Percentiles rank a stretch among this genome's conserved stretches.
Conservation (phyloP, 2,329 filamentous ascomycete species). For the Scedosporium minutisporum region DNA sequence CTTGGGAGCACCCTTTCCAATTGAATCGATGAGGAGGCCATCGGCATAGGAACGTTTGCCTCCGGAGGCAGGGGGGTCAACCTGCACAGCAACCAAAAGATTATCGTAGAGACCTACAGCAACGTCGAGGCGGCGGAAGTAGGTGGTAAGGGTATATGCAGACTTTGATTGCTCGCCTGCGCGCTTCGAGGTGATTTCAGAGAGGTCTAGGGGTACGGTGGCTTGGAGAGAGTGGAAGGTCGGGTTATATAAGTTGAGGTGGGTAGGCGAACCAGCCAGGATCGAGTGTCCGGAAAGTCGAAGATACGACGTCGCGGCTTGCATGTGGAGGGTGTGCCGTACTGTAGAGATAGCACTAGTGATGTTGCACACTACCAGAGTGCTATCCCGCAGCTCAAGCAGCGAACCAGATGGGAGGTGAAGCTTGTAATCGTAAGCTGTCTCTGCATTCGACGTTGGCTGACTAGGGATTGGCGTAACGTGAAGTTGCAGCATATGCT, state of each 20-base stretch:
- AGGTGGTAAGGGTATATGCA: constrained; percentile 41
- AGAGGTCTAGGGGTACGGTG: constrained; percentile 33
- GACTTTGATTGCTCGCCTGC: constrained; percentile 20
- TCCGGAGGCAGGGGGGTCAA: constrained; percentile 51
- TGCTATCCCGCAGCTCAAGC: constrained; percentile 45
- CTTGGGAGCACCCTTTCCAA: constrained; percentile 51
- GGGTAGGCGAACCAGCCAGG: constrained; percentile 47
- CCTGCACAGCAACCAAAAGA: constrained; percentile 57
- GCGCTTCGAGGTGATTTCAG: constrained; percentile 19
- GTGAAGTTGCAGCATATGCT: constrained; percentile 29
- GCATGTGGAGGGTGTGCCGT: constrained; percentile 41
- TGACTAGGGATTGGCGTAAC: constrained; percentile 25
- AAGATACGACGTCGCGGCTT: constrained; percentile 50
- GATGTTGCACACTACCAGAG: constrained; percentile 54
- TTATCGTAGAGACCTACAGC: constrained; percentile 55
- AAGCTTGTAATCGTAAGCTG: constrained; percentile 35
- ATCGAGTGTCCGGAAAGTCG: constrained; percentile 58
- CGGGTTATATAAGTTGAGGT: constrained; percentile 58
- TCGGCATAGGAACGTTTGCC: constrained; percentile 43
- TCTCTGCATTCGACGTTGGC: constrained; percentile 8
- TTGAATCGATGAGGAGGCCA: constrained; percentile 62
- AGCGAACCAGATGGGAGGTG: constrained; percentile 56
- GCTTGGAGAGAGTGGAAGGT: constrained; percentile 55
- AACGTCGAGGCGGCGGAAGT: constrained; percentile 57
- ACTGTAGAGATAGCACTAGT: constrained; percentile 52